These are phyloP conservation scores for Leccinum barrowsii DNA, from an alignment of 768 basidiomycete genomes.

Conservation along the genomic window DNA sequence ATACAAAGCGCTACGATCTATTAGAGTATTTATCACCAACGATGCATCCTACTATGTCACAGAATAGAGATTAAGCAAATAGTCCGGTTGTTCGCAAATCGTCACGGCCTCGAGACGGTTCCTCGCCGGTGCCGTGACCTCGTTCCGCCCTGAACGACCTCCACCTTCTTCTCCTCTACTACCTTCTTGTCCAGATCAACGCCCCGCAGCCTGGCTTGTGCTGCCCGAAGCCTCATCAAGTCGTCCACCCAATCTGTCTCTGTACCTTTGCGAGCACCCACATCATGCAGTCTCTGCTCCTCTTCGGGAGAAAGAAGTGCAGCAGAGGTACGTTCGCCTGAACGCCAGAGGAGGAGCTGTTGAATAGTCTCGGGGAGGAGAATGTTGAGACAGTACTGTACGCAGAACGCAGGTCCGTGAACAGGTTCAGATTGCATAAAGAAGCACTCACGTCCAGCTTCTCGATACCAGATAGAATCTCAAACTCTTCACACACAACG, in stretches of 20 bases:
- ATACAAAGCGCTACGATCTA: background rate
- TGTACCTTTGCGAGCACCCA: slow-evolving; percentile 44
- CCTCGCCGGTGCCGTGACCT: slow-evolving; percentile 26
- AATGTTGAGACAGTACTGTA: slow-evolving; percentile 68
- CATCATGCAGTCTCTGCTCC: slow-evolving; percentile 51
- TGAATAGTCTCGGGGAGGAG: slow-evolving; percentile 68
- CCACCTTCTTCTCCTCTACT: slow-evolving; percentile 15
- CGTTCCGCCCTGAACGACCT: slow-evolving; percentile 23
- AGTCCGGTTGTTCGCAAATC: background rate
- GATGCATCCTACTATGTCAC: slow-evolving; percentile 1
- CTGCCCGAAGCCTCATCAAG: slow-evolving; percentile 40
- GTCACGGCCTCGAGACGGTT: slow-evolving; percentile 20
- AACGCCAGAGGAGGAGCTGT: slow-evolving; percentile 73
- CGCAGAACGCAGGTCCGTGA: background rate
- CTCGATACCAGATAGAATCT: slow-evolving; percentile 41
- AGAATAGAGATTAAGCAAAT: slow-evolving; percentile 11
- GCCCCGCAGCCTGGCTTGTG: slow-evolving; percentile 38
- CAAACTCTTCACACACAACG: slow-evolving; percentile 41
- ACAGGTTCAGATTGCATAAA: background rate
- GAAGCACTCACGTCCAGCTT: slow-evolving; percentile 47
- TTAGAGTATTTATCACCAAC: background rate
- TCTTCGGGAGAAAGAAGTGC: slow-evolving; percentile 49
- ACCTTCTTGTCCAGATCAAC: slow-evolving; percentile 27
- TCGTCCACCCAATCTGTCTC: slow-evolving; percentile 73
- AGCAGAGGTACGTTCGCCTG: slow-evolving; percentile 50